Percentiles rank a stretch among this genome's conserved stretches.
Conservation (phyloP, 2,329 filamentous ascomycete species). For the Westerdykella aurantiaca region DNA sequence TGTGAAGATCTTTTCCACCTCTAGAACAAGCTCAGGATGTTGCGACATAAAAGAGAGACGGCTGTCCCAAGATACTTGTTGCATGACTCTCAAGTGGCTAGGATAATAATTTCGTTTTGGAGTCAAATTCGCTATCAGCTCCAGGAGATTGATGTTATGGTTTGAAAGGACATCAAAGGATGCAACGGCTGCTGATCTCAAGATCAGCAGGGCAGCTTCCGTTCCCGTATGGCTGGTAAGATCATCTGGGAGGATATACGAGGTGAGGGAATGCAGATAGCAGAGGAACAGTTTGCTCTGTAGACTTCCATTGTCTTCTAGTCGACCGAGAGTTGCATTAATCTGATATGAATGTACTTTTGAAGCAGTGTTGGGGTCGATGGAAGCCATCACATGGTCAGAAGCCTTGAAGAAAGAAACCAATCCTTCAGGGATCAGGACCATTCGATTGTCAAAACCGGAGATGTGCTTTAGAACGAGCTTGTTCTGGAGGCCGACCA, state of each 20-base stretch:
- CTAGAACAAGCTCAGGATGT: too few species aligned
- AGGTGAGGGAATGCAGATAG: conserved; percentile 53
- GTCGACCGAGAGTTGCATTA: conserved; percentile 45
- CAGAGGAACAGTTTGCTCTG: conserved; percentile 48
- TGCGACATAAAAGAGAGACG: conserved; percentile 7
- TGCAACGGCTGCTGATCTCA: conserved; percentile 45
- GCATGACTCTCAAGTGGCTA: conserved; percentile 18
- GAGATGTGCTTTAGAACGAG: conserved; percentile 42
- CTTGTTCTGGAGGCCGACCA: conserved; percentile 54
- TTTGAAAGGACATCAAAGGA: conserved; percentile 42
- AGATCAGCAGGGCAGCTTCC: conserved; percentile 48
- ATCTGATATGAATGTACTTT: conserved; percentile 45
- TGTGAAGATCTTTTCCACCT: too few species aligned
- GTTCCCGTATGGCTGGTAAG: conserved; percentile 50
- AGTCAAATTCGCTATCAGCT: conserved; percentile 30
- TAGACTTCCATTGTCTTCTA: conserved; percentile 48
- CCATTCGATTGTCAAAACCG: conserved; percentile 24
- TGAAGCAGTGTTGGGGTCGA: conserved; percentile 10
- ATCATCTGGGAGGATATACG: conserved; percentile 46
- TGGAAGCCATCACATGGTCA: conserved; percentile 10
- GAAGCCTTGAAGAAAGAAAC: conserved; percentile 5
- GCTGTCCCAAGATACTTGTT: conserved; percentile 28
- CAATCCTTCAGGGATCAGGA: conserved; percentile 30
- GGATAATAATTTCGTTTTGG: conserved; percentile 35
- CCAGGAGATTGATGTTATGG: conserved; percentile 11